These are phyloP conservation scores for Gaertneriomyces sp. DNA, from an alignment of 192 early-diverging fungal genomes.

Conservation along the genomic window DNA sequence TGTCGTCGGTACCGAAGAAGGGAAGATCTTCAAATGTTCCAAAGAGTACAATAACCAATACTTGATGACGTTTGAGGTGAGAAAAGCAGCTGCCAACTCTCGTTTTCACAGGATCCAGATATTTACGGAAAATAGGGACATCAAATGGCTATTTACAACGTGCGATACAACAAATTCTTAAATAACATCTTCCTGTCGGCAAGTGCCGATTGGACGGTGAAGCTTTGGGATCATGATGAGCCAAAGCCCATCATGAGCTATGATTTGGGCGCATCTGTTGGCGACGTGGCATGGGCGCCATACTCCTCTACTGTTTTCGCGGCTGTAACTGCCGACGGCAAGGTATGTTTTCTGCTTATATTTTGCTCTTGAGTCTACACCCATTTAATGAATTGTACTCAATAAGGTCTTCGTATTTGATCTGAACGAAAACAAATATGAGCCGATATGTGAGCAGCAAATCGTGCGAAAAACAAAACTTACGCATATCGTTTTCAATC, in stretches of 20 bases:
- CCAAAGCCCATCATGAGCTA: constrained; percentile 56
- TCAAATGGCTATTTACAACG: constrained; percentile 60
- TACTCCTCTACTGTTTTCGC: constrained; percentile 63
- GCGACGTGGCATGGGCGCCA: constrained; percentile 64
- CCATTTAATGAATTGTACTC: background rate
- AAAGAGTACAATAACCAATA: constrained; percentile 59
- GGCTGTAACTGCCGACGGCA: constrained; percentile 57
- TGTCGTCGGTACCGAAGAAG: constrained; percentile 66
- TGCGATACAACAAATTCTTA: constrained; percentile 58
- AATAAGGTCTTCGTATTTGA: constrained; percentile 54
- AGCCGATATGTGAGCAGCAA: constrained; percentile 59
- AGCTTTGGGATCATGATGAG: constrained; percentile 58
- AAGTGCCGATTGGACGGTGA: constrained; percentile 60
- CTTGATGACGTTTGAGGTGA: constrained; percentile 55
- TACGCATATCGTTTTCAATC: constrained; percentile 60
- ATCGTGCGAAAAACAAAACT: constrained; percentile 58
- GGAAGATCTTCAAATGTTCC: constrained; percentile 58
- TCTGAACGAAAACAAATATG: constrained; percentile 60
- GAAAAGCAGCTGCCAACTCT: constrained; percentile 4
- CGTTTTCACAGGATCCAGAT: background rate
- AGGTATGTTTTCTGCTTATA: constrained; percentile 34
- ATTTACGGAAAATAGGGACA: constrained; percentile 41
- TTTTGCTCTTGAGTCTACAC: background rate
- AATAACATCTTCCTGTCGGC: constrained; percentile 53
- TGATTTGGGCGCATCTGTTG: constrained; percentile 53